These are phyloP conservation scores for Holtermanniella nyarrowii DNA, from an alignment of 768 basidiomycete species.

Conservation along the genomic window DNA sequence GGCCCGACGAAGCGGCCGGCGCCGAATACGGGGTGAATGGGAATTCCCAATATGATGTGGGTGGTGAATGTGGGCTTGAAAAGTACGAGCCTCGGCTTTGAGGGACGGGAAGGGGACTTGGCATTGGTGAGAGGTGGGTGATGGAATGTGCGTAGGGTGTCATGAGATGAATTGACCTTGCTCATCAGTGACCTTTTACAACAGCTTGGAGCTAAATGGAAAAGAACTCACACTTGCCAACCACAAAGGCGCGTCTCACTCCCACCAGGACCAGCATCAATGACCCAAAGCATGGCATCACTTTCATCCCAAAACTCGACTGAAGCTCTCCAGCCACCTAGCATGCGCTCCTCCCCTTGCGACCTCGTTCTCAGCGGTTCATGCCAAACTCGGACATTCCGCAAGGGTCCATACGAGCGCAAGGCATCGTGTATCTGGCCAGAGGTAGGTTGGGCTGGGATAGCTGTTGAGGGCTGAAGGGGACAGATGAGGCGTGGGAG, in stretches of 20 bases:
- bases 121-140: neutral
- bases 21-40: neutral
- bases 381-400: constrained; percentile 16
- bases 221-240: constrained; percentile 29
- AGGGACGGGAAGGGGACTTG: neutral
- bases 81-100: no score
- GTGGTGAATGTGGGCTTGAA: no score
- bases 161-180: neutral
- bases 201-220: neutral
- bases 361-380: neutral
- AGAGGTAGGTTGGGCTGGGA: constrained; percentile 14
- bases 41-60: no score
- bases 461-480: neutral
- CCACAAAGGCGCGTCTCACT: constrained; percentile 18
- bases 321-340: constrained; percentile 15
- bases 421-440: constrained; percentile 21
- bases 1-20: neutral
- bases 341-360: neutral
- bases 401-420: constrained; percentile 24
- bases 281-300: constrained; percentile 15
- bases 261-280: constrained; percentile 22
- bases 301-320: constrained; percentile 32
- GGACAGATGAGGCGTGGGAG: neutral
- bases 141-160: neutral
- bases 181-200: neutral